phyloP scores from a whole-genome alignment of 164 flowering plant genomes.

The Vitis rotundifolia region DNA sequence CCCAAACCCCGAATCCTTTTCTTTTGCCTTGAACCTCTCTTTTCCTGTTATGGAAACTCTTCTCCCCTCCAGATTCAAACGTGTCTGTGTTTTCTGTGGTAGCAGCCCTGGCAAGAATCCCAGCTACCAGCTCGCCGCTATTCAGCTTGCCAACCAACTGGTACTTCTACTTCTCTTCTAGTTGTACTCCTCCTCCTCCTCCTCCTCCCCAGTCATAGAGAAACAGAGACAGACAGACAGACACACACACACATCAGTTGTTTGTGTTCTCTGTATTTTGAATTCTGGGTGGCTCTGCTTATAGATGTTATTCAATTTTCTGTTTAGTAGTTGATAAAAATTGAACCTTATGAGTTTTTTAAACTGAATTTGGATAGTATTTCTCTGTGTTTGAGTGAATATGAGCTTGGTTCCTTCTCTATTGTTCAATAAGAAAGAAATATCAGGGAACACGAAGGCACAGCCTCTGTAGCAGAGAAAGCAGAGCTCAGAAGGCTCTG shows the following conservation, averaged over 20 bases:
- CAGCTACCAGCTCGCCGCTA: constrained; percentile 71
- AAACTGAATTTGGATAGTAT: too few relatives aligned
- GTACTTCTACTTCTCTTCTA: constrained; percentile 23
- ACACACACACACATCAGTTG: too few relatives aligned
- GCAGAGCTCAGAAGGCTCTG: too few relatives aligned
- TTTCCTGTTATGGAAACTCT: constrained; percentile 35
- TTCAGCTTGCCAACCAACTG: constrained; percentile 76
- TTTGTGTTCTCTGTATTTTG: neutral
- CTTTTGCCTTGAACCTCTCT: neutral
- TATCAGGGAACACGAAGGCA: too few relatives aligned
- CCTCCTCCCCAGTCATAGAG: too few relatives aligned
- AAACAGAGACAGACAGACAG: too few relatives aligned
- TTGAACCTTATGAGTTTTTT: too few relatives aligned
- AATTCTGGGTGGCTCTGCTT: neutral
- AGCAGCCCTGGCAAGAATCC: constrained; percentile 85
- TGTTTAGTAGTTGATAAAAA: neutral
- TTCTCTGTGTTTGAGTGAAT: too few relatives aligned
- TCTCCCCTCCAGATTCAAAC: constrained; percentile 58
- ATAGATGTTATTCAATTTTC: neutral
- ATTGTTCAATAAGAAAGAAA: too few relatives aligned
- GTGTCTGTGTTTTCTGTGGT: constrained; percentile 81
- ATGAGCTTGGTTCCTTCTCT: too few relatives aligned
- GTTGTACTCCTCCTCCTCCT: too few relatives aligned
- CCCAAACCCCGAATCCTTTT: neutral
- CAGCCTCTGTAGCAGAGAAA: too few relatives aligned